phyloP scores from a whole-genome alignment of 352 stramenopile genomes.

The Globisporangium camurandrum region DNA sequence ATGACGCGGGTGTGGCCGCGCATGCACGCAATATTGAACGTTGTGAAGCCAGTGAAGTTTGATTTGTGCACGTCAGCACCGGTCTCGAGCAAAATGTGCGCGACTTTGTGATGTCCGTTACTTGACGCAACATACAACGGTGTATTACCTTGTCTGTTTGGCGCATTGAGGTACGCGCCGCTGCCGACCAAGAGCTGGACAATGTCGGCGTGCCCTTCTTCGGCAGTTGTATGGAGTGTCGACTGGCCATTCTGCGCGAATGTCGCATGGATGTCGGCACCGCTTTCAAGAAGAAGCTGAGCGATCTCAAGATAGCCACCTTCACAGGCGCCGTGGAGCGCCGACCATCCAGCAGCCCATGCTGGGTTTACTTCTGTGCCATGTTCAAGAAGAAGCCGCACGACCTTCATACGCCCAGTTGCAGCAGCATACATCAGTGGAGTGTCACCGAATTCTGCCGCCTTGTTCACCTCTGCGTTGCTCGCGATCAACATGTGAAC shows the following conservation, averaged over 20 bases:
- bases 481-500: neutral
- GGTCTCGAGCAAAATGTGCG: neutral
- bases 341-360: neutral
- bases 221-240: neutral
- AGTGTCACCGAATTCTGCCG: neutral
- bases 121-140: neutral
- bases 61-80: neutral
- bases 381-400: neutral
- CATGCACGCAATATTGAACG: no score
- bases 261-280: neutral
- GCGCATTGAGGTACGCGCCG: neutral
- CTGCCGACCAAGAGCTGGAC: neutral
- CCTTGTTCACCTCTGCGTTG: neutral
- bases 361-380: no score
- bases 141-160: neutral
- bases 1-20: no score
- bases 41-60: no score
- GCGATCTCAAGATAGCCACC: neutral
- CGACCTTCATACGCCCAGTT: neutral
- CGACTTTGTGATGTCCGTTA: neutral
- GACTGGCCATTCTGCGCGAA: no score
- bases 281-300: neutral
- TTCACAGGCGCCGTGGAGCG: neutral
- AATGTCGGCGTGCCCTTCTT: neutral
- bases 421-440: neutral